Evolutionary conservation across 1,139 yeast species (phyloP).

Genomic region (Diutina catenulata): DNA sequence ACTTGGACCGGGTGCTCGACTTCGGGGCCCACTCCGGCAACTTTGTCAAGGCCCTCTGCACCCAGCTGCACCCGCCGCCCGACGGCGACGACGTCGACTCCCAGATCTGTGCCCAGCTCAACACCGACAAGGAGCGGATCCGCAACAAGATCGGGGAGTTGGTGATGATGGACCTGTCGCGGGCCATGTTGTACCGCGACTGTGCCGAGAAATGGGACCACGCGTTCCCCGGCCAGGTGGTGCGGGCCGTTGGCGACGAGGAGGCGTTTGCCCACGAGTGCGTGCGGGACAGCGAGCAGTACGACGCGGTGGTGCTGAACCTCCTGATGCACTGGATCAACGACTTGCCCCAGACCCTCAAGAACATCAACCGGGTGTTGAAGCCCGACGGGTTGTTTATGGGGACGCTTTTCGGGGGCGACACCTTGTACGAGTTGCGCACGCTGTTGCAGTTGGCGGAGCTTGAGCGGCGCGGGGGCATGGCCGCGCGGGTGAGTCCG

Average conservation of each 20-base stretch:
- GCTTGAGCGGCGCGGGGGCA: slow-evolving; percentile 66
- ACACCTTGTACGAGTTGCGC: slow-evolving; percentile 68
- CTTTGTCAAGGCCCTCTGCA: slow-evolving; percentile 28
- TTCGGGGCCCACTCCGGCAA: slow-evolving; percentile 68
- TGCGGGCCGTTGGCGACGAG: slow-evolving; percentile 54
- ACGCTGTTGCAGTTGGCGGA: slow-evolving; percentile 77
- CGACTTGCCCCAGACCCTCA: slow-evolving; percentile 57
- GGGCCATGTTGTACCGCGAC: slow-evolving; percentile 42
- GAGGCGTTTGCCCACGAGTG: slow-evolving; percentile 36
- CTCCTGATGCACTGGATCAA: slow-evolving; percentile 79
- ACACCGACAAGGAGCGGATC: slow-evolving; percentile 41
- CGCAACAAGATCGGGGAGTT: slow-evolving; percentile 42
- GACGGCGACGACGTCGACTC: slow-evolving; percentile 19
- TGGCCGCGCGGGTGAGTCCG: slow-evolving; percentile 74
- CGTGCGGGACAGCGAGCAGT: slow-evolving; percentile 22
- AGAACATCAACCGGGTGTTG: slow-evolving; percentile 46
- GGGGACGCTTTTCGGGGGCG: slow-evolving; percentile 81
- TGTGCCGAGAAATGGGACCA: slow-evolving; percentile 19
- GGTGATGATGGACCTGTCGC: slow-evolving; percentile 59
- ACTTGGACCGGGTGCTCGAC: slow-evolving; percentile 50
- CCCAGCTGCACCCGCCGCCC: slow-evolving; percentile 17
- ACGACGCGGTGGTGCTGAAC: slow-evolving; percentile 67
- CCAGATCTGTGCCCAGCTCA: slow-evolving; percentile 26
- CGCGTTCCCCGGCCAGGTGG: slow-evolving; percentile 28
- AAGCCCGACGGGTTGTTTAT: slow-evolving; percentile 77